Evolutionary conservation across 495 filamentous ascomycete genomes (phyloP).

Genomic region (Penicillium desertorum): DNA sequence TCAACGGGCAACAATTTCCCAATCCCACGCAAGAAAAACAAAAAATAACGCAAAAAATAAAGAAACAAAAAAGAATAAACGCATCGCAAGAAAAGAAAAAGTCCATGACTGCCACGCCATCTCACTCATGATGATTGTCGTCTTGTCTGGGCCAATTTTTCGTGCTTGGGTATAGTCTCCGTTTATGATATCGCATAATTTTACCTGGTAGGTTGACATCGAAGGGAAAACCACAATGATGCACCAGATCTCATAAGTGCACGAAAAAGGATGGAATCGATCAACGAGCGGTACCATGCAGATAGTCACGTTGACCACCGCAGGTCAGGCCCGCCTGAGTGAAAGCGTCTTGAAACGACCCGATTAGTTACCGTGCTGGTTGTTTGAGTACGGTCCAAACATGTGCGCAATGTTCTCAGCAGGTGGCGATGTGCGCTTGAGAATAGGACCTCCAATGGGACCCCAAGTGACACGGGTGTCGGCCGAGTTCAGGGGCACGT

Average conservation of each 20-base stretch:
- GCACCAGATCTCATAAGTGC: background rate
- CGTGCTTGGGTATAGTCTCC: slow-evolving; percentile 1
- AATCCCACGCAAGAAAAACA: background rate
- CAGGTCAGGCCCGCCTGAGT: background rate
- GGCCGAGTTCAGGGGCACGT: background rate
- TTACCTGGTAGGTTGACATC: background rate
- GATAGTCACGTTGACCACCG: background rate
- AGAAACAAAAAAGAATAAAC: background rate
- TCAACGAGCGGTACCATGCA: background rate
- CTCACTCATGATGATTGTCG: background rate
- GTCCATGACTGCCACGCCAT: background rate
- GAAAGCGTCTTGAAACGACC: background rate
- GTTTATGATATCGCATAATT: background rate
- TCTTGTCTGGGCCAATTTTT: background rate
- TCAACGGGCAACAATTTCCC: background rate
- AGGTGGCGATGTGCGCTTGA: background rate
- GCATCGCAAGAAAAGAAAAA: background rate
- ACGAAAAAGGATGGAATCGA: background rate
- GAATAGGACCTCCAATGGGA: slow-evolving; percentile 3
- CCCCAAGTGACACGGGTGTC: slow-evolving; percentile 5
- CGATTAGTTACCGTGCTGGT: background rate
- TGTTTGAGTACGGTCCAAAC: background rate
- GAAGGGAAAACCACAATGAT: background rate
- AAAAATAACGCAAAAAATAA: background rate
- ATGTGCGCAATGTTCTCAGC: background rate